Evolutionary conservation across 1,284 basidiomycete species (phyloP).

Genomic region (Tetrapyrgos nigripes): DNA sequence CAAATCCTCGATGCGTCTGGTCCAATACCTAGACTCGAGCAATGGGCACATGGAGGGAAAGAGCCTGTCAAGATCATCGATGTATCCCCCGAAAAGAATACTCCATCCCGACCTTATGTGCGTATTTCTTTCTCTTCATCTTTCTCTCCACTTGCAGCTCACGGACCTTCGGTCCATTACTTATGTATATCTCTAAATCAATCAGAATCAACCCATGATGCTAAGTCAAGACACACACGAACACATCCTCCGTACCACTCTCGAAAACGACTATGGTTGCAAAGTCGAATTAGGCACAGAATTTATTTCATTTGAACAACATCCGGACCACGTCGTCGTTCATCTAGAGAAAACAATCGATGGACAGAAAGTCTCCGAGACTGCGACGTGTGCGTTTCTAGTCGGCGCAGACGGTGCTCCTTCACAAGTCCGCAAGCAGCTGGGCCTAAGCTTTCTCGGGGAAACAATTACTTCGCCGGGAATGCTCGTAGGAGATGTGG

Average conservation of each 20-base stretch:
- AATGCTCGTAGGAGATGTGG: slow-evolving; percentile 32
- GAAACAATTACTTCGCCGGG: slow-evolving; percentile 3
- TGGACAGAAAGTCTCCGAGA: slow-evolving; percentile 26
- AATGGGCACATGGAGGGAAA: slow-evolving; percentile 1
- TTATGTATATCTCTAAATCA: too few relatives aligned
- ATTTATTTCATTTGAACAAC: slow-evolving; percentile 7
- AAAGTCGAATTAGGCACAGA: slow-evolving; percentile 39
- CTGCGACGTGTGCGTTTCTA: slow-evolving; percentile 13
- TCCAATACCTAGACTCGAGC: not conserved
- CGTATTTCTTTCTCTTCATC: too few relatives aligned
- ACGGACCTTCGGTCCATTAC: too few relatives aligned
- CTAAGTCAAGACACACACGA: slow-evolving; percentile 48
- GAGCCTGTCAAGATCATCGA: not conserved
- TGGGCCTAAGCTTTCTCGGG: slow-evolving; percentile 5
- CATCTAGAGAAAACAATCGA: slow-evolving; percentile 1
- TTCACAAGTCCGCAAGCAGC: slow-evolving; percentile 16
- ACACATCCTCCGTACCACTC: slow-evolving; percentile 37
- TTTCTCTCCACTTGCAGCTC: too few relatives aligned
- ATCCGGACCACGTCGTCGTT: slow-evolving; percentile 11
- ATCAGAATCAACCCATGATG: slow-evolving; percentile 20
- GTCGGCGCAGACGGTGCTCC: slow-evolving; percentile 20
- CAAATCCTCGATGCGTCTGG: slow-evolving; percentile 4
- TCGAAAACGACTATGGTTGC: slow-evolving; percentile 33
- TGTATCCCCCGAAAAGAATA: not conserved
- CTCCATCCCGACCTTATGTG: slow-evolving; percentile 11